A percentile compares a stretch with the other conserved stretches of the same genome.
Conservation (phyloP, 768 basidiomycete species). For the Phylloporus rhodoxanthus region DNA sequence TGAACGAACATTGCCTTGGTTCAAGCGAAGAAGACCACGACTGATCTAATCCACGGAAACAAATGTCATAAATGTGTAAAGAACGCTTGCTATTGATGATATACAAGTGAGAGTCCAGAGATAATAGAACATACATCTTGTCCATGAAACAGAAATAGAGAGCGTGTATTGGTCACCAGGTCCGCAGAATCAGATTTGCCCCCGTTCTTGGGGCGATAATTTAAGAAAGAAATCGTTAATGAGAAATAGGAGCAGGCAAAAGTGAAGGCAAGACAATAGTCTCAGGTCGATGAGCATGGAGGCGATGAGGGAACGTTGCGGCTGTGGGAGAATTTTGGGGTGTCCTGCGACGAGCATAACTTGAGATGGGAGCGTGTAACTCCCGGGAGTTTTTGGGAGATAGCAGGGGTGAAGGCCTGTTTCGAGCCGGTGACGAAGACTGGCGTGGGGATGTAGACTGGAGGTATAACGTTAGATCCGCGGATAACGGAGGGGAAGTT, state of each 20-base stretch:
- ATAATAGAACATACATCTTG: conserved; percentile 15
- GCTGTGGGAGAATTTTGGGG: conserved; percentile 69
- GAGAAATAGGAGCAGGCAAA: conserved; percentile 33
- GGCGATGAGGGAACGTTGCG: conserved; percentile 48
- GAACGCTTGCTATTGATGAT: conserved; percentile 24
- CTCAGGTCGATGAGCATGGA: conserved; percentile 28
- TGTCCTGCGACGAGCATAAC: conserved; percentile 73
- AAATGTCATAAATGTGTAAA: conserved; percentile 2
- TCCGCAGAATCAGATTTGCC: background rate
- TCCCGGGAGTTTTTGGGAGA: conserved; percentile 48
- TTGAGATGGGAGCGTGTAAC: conserved; percentile 66
- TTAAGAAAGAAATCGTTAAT: conserved; percentile 12
- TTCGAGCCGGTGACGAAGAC: conserved; percentile 39
- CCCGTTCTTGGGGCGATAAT: background rate
- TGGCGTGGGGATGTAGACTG: conserved; percentile 33
- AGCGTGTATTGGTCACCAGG: conserved; percentile 3
- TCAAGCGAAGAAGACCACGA: conserved; percentile 74
- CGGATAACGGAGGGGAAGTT: conserved; percentile 21
- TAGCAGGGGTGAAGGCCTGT: conserved; percentile 40
- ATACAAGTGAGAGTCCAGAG: conserved; percentile 29
- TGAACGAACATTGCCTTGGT: conserved; percentile 68
- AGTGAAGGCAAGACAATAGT: conserved; percentile 51
- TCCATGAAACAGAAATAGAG: conserved; percentile 16
- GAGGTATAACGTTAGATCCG: conserved; percentile 26
- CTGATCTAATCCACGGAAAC: conserved; percentile 30